These are phyloP conservation scores for Boletus subluridellus DNA, from an alignment of 1,284 basidiomycete genomes.

Conservation along the genomic window DNA sequence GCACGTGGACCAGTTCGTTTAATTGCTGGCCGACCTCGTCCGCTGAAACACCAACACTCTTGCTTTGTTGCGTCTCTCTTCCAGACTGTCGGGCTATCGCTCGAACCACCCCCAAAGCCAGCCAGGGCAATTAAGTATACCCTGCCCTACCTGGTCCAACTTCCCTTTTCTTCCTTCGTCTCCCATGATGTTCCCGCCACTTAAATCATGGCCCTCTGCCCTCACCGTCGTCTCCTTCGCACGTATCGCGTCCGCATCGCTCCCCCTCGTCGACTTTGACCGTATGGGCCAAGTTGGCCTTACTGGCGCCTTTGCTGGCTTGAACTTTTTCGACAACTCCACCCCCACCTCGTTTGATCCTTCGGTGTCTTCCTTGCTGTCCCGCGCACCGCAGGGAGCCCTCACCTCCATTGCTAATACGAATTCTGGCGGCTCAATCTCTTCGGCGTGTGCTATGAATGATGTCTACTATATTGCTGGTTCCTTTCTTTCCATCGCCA, in stretches of 20 bases:
- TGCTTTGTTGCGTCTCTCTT: background rate
- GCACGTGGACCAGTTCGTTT: conserved; percentile 18
- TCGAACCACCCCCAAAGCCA: background rate
- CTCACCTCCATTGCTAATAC: conserved; percentile 66
- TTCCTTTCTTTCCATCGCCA: conserved; percentile 65
- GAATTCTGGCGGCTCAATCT: conserved; percentile 64
- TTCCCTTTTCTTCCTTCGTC: conserved; percentile 1
- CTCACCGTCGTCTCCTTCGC: conserved; percentile 24
- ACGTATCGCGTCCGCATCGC: conserved; percentile 48
- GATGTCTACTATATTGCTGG: conserved; percentile 73
- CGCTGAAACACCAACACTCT: background rate
- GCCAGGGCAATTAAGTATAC: conserved; percentile 9
- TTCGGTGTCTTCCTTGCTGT: conserved; percentile 64
- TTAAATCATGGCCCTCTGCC: conserved; percentile 13
- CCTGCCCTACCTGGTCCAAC: conserved; percentile 5
- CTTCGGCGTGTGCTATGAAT: conserved; percentile 61
- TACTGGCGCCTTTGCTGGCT: conserved; percentile 80
- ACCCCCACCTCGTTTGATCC: conserved; percentile 59
- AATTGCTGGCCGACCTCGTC: background rate
- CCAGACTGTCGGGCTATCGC: background rate
- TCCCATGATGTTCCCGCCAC: conserved; percentile 7
- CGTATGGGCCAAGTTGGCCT: conserved; percentile 89
- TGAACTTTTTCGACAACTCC: conserved; percentile 70
- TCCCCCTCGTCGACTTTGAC: conserved; percentile 84
- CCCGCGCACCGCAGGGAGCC: conserved; percentile 60